Percentiles rank a stretch among this genome's conserved stretches.
phyloP scores from a whole-genome alignment of 345 rosid genomes.

The Sonneratia caseolaris region DNA sequence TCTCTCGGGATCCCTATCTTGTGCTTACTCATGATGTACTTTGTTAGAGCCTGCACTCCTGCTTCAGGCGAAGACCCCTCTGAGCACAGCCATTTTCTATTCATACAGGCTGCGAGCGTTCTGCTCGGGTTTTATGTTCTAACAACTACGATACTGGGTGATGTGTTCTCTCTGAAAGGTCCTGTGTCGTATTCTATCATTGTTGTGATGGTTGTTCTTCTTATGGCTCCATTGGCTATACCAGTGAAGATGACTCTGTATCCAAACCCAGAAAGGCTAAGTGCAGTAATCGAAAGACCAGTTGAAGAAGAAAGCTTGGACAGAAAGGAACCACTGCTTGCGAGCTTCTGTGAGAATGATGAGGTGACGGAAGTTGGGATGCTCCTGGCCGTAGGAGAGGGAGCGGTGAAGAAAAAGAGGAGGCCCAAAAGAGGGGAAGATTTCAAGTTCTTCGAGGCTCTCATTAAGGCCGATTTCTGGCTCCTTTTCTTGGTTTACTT shows the following conservation, averaged over 20 bases:
- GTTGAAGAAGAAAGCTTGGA: constrained; percentile 23
- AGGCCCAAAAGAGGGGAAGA: constrained; percentile 68
- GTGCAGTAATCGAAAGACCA: constrained; percentile 14
- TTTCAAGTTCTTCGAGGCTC: constrained; percentile 49
- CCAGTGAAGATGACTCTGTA: constrained; percentile 55
- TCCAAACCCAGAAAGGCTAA: constrained; percentile 12
- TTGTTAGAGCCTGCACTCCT: constrained; percentile 50
- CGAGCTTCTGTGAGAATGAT: constrained; percentile 24
- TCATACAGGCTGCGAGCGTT: constrained; percentile 35
- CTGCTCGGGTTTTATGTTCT: constrained; percentile 48
- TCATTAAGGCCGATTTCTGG: constrained; percentile 75
- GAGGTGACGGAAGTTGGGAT: constrained; percentile 40
- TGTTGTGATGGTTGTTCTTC: constrained; percentile 40
- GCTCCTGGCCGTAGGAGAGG: constrained; percentile 67
- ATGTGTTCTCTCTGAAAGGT: constrained; percentile 26
- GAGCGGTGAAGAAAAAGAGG: constrained; percentile 58
- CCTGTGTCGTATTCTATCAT: constrained; percentile 24
- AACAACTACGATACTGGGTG: constrained; percentile 28
- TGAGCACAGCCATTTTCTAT: constrained; percentile 41
- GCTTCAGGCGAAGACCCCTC: constrained; percentile 37
- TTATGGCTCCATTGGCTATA: constrained; percentile 55
- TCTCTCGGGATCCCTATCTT: constrained; percentile 48
- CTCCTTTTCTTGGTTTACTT: constrained; percentile 59
- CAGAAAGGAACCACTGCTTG: constrained; percentile 39
- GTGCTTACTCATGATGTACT: constrained; percentile 45